Evolutionary conservation across 345 rosid species (phyloP).

Genomic region (Aquilaria sinensis): DNA sequence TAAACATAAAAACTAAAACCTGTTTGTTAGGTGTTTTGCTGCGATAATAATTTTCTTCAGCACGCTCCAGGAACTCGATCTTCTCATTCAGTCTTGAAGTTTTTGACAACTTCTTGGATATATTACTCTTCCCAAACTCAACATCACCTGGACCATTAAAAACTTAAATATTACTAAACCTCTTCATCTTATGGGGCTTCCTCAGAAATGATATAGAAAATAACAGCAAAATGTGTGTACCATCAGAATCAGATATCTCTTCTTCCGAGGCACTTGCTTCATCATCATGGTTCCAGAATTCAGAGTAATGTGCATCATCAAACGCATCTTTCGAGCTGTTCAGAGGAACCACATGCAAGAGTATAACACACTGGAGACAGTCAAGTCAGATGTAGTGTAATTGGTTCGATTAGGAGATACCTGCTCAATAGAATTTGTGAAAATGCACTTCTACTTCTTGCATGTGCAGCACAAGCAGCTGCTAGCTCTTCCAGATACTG

Average conservation of each 20-base stretch:
- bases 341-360: conserved; percentile 9
- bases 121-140: conserved; percentile 36
- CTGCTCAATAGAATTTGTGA: conserved; percentile 53
- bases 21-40: conserved; percentile 41
- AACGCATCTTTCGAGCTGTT: conserved; percentile 42
- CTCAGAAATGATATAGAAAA: background rate
- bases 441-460: conserved; percentile 49
- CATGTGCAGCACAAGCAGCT: conserved; percentile 25
- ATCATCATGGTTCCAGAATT: conserved; percentile 87
- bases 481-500: conserved; percentile 62
- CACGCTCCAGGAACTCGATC: conserved; percentile 59
- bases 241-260: conserved; percentile 87
- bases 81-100: conserved; percentile 51
- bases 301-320: conserved; percentile 50
- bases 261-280: conserved; percentile 79
- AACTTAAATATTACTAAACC: conserved; percentile 6
- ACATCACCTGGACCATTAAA: conserved; percentile 38
- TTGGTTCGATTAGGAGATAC: conserved; percentile 18
- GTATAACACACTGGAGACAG: conserved; percentile 2
- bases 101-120: conserved; percentile 38
- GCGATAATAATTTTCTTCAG: conserved; percentile 61
- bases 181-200: background rate
- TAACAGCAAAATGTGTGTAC: conserved; percentile 26
- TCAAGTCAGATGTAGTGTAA: background rate
- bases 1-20: conserved; percentile 24